Base-by-base conservation (phyloP, 2,329 filamentous ascomycete genomes). In the Colletotrichum orbiculare region DNA sequence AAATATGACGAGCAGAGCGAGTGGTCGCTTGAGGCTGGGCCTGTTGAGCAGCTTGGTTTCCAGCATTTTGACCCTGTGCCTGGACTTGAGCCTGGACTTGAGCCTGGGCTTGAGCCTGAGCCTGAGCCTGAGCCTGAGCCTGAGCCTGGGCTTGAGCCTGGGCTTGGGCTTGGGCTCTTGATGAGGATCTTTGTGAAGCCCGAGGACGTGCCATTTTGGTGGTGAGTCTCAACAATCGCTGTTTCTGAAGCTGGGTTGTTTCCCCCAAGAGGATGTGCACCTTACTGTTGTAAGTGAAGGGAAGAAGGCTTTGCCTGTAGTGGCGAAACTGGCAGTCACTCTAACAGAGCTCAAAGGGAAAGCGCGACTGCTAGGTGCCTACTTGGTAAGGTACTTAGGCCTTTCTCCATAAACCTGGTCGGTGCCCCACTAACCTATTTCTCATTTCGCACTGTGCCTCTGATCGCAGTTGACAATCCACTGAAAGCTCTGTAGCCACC, bases 1-100 rank as follows among this genome's bases (percentile, higher is more conserved):
- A 63, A 41, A 66, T 63, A 47, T 63, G 59, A 33, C 63, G 63
- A 25, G 34, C 13, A 15, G 34, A 34, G 8, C 63, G 63, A n/a
- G 13, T 41, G 42, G 37, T 50, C 43, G 38, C 45, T 34, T 41
- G 50, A 8, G 35, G 35, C 25, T 43, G 46, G 15, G 43, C 53
- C 53, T 63, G 63, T 34, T 41, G 63, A 41, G 62, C 39, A 12
- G 45, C 12, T 54, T 60, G 61, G 45, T 34, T 41, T 33, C 13
- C n/a, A 52, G 25, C 25, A 25, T 25, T 25, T 25, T 25, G 25
- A 5, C 25, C 25, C 25, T 25, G 25, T 25, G 48, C 39, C 60
- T 59, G 54, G 17, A 46, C 25, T 10, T 52, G 48, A 42, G 33
- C 41, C 45, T 41, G 49, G 25, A 12, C 25, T 33, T 43, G 50